Conservation (phyloP, 352 stramenopile species). For the Phytophthora syringae region DNA sequence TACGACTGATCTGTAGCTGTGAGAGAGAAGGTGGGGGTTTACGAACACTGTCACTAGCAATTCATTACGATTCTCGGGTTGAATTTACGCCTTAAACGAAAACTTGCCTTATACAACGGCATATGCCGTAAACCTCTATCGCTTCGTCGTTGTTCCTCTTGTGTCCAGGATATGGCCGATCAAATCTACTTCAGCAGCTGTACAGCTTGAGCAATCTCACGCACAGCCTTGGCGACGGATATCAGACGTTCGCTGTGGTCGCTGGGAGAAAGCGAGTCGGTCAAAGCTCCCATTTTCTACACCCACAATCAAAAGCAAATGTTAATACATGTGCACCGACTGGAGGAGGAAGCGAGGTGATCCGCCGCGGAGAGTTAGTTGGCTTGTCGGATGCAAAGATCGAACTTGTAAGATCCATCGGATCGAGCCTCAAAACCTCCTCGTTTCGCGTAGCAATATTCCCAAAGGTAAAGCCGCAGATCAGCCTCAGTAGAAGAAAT, state of each 20-base stretch:
- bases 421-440: slow-evolving; percentile 21
- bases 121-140: slow-evolving; percentile 3
- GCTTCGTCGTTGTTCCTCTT: neutral
- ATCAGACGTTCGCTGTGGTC: slow-evolving; percentile 70
- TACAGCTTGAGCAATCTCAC: slow-evolving; percentile 68
- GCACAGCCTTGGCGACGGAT: slow-evolving; percentile 64
- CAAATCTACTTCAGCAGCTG: slow-evolving; percentile 45
- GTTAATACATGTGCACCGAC: slow-evolving; percentile 36
- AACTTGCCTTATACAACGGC: neutral
- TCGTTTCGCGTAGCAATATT: slow-evolving; percentile 10
- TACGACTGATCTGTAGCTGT: slow-evolving; percentile 53
- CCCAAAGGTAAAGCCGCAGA: slow-evolving; percentile 5
- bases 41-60: too few species aligned
- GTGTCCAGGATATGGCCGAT: too few species aligned
- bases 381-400: slow-evolving; percentile 27
- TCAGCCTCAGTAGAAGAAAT: slow-evolving; percentile 39
- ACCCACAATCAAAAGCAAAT: slow-evolving; percentile 10
- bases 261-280: slow-evolving; percentile 53
- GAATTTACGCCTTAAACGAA: neutral
- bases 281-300: slow-evolving; percentile 81
- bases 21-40: neutral
- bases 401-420: slow-evolving; percentile 4
- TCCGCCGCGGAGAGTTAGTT: slow-evolving; percentile 17
- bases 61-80: too few species aligned
- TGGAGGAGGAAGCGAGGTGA: neutral